Percentiles rank a stretch among this genome's conserved stretches.
Evolutionary conservation across 148 eudicot genomes (phyloP).

Genomic region (Chenopodium formosanum): DNA sequence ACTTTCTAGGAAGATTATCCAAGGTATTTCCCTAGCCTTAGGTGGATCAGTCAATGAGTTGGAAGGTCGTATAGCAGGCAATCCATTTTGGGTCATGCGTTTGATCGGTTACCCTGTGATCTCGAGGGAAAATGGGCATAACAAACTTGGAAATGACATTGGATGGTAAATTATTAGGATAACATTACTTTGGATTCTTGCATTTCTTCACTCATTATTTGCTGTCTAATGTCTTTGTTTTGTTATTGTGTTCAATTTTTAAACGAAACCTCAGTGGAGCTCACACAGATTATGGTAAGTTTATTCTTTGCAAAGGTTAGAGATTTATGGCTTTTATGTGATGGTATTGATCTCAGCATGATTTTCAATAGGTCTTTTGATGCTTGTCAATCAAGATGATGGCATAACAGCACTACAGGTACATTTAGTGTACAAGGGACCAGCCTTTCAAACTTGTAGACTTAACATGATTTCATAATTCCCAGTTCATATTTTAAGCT

Average conservation of each 20-base stretch:
- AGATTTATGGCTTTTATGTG: not conserved
- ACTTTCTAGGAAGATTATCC: constrained; percentile 80
- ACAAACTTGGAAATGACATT: constrained; percentile 49
- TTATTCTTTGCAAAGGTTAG: constrained; percentile 5
- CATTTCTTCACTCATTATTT: not conserved
- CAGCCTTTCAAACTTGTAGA: not conserved
- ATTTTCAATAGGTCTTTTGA: constrained; percentile 62
- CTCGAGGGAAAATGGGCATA: constrained; percentile 36
- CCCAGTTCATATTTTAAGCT: not conserved
- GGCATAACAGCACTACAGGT: constrained; percentile 89
- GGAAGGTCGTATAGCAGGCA: constrained; percentile 82
- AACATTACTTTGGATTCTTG: constrained; percentile 4
- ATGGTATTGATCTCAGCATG: constrained; percentile 9
- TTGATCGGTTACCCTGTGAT: constrained; percentile 80
- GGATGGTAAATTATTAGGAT: constrained; percentile 56
- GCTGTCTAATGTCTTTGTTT: constrained; percentile 15
- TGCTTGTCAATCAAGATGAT: constrained; percentile 89
- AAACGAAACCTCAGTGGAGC: constrained; percentile 66
- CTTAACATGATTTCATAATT: not conserved
- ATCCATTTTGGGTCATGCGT: constrained; percentile 95
- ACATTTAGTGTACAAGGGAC: not conserved
- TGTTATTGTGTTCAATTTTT: constrained; percentile 19
- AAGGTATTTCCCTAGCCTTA: constrained; percentile 84
- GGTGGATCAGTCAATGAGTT: constrained; percentile 61
- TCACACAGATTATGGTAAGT: constrained; percentile 91